phyloP scores from a whole-genome alignment of 192 early-diverging fungal species.

The Coemansia sp. region DNA sequence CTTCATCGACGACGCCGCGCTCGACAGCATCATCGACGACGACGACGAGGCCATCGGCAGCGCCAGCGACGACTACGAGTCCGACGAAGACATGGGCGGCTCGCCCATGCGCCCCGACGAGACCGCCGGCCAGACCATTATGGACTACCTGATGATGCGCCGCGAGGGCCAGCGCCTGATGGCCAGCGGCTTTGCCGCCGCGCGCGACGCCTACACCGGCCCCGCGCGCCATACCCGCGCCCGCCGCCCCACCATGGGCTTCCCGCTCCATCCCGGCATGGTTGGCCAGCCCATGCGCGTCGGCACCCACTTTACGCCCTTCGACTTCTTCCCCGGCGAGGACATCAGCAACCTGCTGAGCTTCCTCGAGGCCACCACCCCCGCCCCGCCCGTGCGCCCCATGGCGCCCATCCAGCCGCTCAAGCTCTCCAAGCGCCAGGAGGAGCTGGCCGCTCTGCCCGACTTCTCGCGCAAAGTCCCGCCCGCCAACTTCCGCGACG shows the following conservation, averaged over 20 bases:
- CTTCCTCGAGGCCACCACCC: conserved; percentile 41
- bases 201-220: conserved; percentile 1
- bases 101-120: conserved; percentile 3
- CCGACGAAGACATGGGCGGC: not conserved
- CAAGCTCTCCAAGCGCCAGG: conserved; percentile 28
- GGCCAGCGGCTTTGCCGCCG: not conserved
- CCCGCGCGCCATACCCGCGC: not conserved
- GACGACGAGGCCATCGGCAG: conserved; percentile 1
- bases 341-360: conserved; percentile 35
- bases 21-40: conserved; percentile 2
- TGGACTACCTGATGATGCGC: conserved; percentile 13
- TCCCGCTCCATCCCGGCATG: conserved; percentile 32
- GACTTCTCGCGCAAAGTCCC: conserved; percentile 37
- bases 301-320: conserved; percentile 11
- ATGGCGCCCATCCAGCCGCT: conserved; percentile 26
- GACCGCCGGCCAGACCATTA: not conserved
- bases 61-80: not conserved
- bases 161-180: conserved; percentile 15
- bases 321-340: conserved; percentile 41
- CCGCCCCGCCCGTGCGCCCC: conserved; percentile 23
- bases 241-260: conserved; percentile 5
- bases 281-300: conserved; percentile 11
- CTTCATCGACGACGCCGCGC: conserved; percentile 6
- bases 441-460: conserved; percentile 16
- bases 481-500: conserved; percentile 34